Conservation (phyloP, 164 flowering plant species). For the Stephania cephalantha region DNA sequence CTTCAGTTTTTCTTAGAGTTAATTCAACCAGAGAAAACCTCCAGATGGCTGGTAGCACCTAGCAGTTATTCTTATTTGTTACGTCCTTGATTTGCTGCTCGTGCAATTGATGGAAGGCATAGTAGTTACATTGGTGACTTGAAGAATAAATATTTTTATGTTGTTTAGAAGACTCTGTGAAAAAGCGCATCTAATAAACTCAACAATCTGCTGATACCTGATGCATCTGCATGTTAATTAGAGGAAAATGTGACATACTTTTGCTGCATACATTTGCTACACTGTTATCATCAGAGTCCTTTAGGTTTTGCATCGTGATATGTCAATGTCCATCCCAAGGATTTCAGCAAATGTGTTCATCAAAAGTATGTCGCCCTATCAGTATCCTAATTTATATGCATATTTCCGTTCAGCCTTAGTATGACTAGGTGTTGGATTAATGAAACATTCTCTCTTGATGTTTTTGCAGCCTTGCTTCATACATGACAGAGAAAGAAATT, state of each 20-base stretch:
- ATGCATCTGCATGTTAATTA: neutral
- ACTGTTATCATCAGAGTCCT: too few relatives aligned
- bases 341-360: too few relatives aligned
- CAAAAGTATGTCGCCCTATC: too few relatives aligned
- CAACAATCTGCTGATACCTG: neutral
- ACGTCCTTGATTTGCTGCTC: neutral
- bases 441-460: slow-evolving; percentile 9
- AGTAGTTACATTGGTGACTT: neutral
- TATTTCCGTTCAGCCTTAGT: neutral
- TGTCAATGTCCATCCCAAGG: too few relatives aligned
- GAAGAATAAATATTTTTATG: neutral
- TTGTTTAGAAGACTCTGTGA: neutral
- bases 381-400: neutral
- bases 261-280: too few relatives aligned
- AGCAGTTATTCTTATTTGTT: neutral
- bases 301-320: too few relatives aligned
- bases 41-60: neutral
- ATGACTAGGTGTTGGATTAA: neutral
- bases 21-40: neutral
- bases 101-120: neutral
- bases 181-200: neutral
- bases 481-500: slow-evolving; percentile 84
- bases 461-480: slow-evolving; percentile 85
- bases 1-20: neutral
- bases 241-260: too few relatives aligned